phyloP scores from a whole-genome alignment of 179 eudicot species.

The Nepenthes alata region DNA sequence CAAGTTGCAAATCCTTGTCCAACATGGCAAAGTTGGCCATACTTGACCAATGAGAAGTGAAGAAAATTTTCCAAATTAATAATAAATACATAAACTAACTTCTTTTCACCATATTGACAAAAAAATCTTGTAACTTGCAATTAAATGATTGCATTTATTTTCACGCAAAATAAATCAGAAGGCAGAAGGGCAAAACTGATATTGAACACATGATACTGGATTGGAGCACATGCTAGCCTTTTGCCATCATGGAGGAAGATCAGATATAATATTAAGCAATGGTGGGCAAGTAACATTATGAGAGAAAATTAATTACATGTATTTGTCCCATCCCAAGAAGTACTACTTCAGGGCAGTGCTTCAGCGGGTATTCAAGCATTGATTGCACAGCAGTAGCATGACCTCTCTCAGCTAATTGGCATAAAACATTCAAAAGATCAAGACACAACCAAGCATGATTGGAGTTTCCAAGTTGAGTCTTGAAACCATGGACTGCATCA shows the following conservation, averaged over 20 bases:
- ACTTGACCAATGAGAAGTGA: too few species aligned
- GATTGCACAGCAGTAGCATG: slow-evolving; percentile 56
- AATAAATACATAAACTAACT: too few species aligned
- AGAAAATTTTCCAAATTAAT: too few species aligned
- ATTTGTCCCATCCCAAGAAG: slow-evolving; percentile 86
- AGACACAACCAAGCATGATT: slow-evolving; percentile 81
- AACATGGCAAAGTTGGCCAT: too few species aligned
- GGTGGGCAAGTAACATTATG: background rate
- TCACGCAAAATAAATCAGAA: too few species aligned
- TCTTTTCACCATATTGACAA: too few species aligned
- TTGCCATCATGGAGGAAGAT: background rate
- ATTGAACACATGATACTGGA: too few species aligned
- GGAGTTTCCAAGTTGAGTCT: slow-evolving; percentile 41
- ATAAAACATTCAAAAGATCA: slow-evolving; percentile 75
- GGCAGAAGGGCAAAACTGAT: too few species aligned
- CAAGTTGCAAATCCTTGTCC: too few species aligned
- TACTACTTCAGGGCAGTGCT: slow-evolving; percentile 72
- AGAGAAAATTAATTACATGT: slow-evolving; percentile 42
- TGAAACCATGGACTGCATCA: slow-evolving; percentile 48
- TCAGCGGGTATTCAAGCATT: slow-evolving; percentile 65
- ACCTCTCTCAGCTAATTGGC: slow-evolving; percentile 86
- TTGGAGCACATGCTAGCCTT: too few species aligned
- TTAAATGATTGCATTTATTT: too few species aligned
- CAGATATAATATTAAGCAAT: background rate
- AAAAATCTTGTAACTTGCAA: too few species aligned